Conservation (phyloP, 768 basidiomycete species). For the Bullera alba region DNA sequence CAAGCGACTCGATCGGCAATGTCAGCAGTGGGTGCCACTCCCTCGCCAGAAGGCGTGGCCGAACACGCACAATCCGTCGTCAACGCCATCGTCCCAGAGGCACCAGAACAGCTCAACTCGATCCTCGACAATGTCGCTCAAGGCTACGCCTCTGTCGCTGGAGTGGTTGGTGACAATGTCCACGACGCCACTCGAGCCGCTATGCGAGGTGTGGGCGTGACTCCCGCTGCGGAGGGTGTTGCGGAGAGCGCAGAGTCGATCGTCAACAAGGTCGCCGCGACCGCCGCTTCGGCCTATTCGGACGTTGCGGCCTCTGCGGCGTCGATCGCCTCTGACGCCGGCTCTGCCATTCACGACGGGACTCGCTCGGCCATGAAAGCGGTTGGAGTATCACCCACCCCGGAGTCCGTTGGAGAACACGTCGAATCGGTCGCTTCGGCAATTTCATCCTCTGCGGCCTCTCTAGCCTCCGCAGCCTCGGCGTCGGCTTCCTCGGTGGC, state of each 20-base stretch:
- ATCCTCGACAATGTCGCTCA: conserved; percentile 11
- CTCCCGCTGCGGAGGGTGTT: conserved; percentile 14
- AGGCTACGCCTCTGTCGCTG: conserved; percentile 18
- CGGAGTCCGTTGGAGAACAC: conserved; percentile 26
- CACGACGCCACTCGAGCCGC: conserved; percentile 12
- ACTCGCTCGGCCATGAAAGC: conserved; percentile 31
- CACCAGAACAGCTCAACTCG: too few species aligned
- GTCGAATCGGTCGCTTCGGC: conserved; percentile 18
- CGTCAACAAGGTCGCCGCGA: conserved; percentile 11
- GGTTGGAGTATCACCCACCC: conserved; percentile 30
- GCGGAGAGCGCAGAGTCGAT: conserved; percentile 6
- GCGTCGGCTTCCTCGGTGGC: conserved; percentile 20
- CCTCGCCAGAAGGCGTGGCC: conserved; percentile 10
- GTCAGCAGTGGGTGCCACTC: conserved; percentile 20
- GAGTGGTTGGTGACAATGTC: conserved; percentile 9
- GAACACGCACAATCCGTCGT: conserved; percentile 7
- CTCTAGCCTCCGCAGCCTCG: conserved; percentile 11
- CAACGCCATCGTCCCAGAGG: too few species aligned
- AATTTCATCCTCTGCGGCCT: conserved; percentile 15
- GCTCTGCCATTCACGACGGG: conserved; percentile 17
- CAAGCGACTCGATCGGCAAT: conserved; percentile 11
- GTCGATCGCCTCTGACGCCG: conserved; percentile 15
- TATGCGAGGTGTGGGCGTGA: conserved; percentile 14
- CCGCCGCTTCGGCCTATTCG: conserved; percentile 6
- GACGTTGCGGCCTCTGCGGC: conserved; percentile 9